Evolutionary conservation across 768 basidiomycete species (phyloP).

Genomic region (Candolleomyces efflorescens): DNA sequence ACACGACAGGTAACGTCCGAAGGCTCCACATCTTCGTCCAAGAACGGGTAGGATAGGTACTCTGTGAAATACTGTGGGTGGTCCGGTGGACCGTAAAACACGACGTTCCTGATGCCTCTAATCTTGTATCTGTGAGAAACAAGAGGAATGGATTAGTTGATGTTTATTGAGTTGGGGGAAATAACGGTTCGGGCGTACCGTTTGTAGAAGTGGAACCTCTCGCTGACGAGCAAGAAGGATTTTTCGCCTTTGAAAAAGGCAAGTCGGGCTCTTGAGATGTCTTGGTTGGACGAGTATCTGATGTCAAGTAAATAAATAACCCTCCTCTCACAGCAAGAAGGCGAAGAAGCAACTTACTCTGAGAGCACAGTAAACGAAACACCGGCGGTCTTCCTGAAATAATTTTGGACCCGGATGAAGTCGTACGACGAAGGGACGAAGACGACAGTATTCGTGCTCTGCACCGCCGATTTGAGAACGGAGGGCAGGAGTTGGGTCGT

Average conservation of each 20-base stretch:
- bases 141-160: neutral
- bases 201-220: conserved; percentile 98
- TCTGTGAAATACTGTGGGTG: conserved; percentile 93
- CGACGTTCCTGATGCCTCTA: conserved; percentile 84
- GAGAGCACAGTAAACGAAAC: conserved; percentile 82
- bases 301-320: too few species aligned
- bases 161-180: neutral
- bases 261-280: conserved; percentile 90
- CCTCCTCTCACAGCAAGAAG: too few species aligned
- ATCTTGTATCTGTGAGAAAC: conserved; percentile 70
- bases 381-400: conserved; percentile 70
- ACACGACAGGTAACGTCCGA: conserved; percentile 80
- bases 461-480: conserved; percentile 88
- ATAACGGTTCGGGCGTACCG: conserved; percentile 44
- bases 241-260: conserved; percentile 88
- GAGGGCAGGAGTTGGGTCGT: conserved; percentile 79
- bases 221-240: conserved; percentile 85
- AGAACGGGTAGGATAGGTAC: conserved; percentile 84
- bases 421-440: conserved; percentile 96
- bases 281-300: conserved; percentile 90
- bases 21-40: conserved; percentile 83
- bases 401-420: conserved; percentile 86
- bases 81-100: conserved; percentile 91
- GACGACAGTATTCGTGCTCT: conserved; percentile 82
- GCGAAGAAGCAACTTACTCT: conserved; percentile 52